Evolutionary conservation across 2,329 filamentous ascomycete genomes (phyloP), one percentile per base, ranked within the genome.

Genomic region (Apiospora aurea): DNA sequence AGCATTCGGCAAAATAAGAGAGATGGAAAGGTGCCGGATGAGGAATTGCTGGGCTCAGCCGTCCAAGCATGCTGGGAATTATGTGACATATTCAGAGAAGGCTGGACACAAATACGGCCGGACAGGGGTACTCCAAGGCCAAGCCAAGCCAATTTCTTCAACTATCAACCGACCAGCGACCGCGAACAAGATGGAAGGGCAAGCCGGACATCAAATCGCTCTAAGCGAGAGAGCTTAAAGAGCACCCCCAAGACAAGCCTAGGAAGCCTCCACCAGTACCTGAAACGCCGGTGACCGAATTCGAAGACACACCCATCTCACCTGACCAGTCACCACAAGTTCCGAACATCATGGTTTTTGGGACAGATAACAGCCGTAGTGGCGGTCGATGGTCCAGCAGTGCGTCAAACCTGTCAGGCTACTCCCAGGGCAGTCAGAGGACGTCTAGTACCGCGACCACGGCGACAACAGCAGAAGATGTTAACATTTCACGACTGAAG

Each of bases 61-160:
- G 93, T 97, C 0, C 95, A 97, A 79, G 94, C 95, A 18, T 98
- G 95, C 80, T 98, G 94, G 94, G 95, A 97, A 76, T 88, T 98
- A 7, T 97, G 94, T 80, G 94, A 98, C 82, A 90, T 98, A 70
- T 97, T 98, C 85, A 89, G 94, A 67, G 93, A 96, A 83, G 94
- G 94, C 24, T 97, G 95, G 94, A 94, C 94, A 4, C 93, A 96
- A 77, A 90, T 96, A 67, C 90, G 94, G 70, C 94, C 95, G 5
- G 95, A 97, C 73, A 88, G 95, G 71, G 93, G 93, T 64, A 97
- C 95, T 1, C 95, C 96, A 18, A 88, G 94, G 49, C 93, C 95
- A 1, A 93, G 88, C 71, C 94, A 97, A 80, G 89, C 91, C 14
- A 91, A 87, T 69, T 97, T 97, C 79, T 90, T 91, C 74, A 73